Evolutionary conservation across 345 rosid species (phyloP).

Genomic region (Odontarrhena argentea): DNA sequence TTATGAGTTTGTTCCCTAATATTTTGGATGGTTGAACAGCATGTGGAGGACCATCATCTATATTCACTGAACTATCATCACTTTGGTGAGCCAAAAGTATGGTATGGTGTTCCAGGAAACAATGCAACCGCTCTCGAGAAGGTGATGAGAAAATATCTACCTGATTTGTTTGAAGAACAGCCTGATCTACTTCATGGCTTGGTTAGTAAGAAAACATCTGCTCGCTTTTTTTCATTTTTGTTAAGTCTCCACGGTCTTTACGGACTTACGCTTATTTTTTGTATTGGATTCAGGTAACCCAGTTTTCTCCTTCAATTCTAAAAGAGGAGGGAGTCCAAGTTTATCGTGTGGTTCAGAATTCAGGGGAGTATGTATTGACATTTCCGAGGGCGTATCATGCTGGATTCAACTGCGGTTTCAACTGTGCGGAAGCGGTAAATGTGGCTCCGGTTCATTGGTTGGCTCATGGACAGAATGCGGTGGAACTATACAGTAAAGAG

Average conservation of each 20-base stretch:
- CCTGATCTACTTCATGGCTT: slow-evolving; percentile 87
- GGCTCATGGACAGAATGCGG: slow-evolving; percentile 86
- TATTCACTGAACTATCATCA: slow-evolving; percentile 68
- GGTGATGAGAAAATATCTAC: slow-evolving; percentile 74
- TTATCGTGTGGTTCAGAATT: slow-evolving; percentile 68
- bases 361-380: slow-evolving; percentile 91
- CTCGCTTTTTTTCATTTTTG: not conserved
- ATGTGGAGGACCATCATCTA: slow-evolving; percentile 96
- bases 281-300: slow-evolving; percentile 70
- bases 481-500: slow-evolving; percentile 83
- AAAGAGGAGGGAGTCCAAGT: slow-evolving; percentile 83
- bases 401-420: slow-evolving; percentile 98
- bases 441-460: slow-evolving; percentile 99
- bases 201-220: slow-evolving; percentile 43
- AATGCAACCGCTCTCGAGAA: slow-evolving; percentile 75
- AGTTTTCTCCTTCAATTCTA: slow-evolving; percentile 85
- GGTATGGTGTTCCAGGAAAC: slow-evolving; percentile 95
- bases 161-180: slow-evolving; percentile 85
- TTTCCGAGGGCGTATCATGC: slow-evolving; percentile 97
- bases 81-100: slow-evolving; percentile 62
- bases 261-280: not conserved
- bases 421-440: slow-evolving; percentile 99
- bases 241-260: slow-evolving; percentile 4
- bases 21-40: slow-evolving; percentile 46
- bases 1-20: not conserved